These are phyloP conservation scores for Borovskyia barvae DNA, from an alignment of 208 protist species.

Conservation along the genomic window DNA sequence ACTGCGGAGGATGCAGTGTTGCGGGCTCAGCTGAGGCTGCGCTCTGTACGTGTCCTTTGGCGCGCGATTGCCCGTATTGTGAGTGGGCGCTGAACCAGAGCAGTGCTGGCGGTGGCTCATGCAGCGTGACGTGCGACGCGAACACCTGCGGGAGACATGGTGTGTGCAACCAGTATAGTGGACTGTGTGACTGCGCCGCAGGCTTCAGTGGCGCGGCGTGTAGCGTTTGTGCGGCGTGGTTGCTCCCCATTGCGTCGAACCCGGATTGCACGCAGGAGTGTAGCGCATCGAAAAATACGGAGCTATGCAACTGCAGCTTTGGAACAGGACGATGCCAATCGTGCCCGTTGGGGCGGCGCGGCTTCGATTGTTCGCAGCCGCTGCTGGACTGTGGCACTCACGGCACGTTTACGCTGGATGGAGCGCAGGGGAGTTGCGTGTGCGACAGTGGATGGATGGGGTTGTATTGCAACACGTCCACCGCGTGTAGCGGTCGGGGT, in stretches of 20 bases:
- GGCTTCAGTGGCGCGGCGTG: conserved; percentile 20
- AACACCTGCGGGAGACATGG: conserved; percentile 9
- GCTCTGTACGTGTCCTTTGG: conserved; percentile 21
- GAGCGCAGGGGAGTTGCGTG: conserved; percentile 4
- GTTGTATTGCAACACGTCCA: conserved; percentile 7
- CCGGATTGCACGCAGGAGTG: conserved; percentile 10
- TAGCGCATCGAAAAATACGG: neutral
- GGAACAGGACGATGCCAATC: conserved; percentile 3
- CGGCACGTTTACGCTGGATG: conserved; percentile 10
- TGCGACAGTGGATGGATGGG: conserved; percentile 19
- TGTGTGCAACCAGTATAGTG: conserved; percentile 32
- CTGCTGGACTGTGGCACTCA: conserved; percentile 16
- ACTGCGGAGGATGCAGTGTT: conserved; percentile 33
- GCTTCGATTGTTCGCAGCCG: conserved; percentile 13
- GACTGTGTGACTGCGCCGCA: conserved; percentile 18
- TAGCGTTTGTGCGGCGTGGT: conserved; percentile 9
- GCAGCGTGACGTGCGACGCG: conserved; percentile 9
- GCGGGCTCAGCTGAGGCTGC: neutral
- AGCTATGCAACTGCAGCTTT: conserved; percentile 11
- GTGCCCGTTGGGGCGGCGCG: conserved; percentile 11
- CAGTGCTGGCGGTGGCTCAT: conserved; percentile 1
- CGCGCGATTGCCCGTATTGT: conserved; percentile 41
- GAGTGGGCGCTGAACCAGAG: conserved; percentile 19
- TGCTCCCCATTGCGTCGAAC: conserved; percentile 9
- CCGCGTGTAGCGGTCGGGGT: conserved; percentile 26